These are phyloP conservation scores for Toxoplasma gondii DNA, from an alignment of 169 alveolate genomes.

Conservation along the genomic window DNA sequence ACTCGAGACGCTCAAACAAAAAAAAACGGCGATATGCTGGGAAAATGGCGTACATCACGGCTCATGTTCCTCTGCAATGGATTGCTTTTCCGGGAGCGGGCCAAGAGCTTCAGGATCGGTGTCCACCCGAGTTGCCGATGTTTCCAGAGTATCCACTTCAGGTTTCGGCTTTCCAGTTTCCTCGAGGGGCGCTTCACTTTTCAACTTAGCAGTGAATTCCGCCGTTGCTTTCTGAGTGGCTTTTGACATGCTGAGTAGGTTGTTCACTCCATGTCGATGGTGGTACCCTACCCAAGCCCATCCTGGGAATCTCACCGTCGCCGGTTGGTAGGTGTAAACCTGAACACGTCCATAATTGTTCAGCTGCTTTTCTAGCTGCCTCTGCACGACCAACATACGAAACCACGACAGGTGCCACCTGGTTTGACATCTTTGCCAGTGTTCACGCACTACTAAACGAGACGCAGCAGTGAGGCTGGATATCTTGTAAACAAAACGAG, in stretches of 20 bases:
- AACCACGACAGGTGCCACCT: too few relatives aligned
- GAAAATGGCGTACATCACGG: too few relatives aligned
- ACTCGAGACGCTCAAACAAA: too few relatives aligned
- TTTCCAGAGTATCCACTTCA: not conserved
- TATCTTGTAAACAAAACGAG: too few relatives aligned
- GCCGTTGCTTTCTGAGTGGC: not conserved
- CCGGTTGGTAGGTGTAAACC: not conserved
- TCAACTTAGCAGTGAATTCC: not conserved
- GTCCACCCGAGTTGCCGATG: not conserved
- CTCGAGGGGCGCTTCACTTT: not conserved
- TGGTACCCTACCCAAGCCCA: conserved; percentile 26
- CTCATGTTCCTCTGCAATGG: not conserved
- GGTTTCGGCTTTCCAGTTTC: not conserved
- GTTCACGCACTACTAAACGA: too few relatives aligned
- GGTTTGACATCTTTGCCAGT: too few relatives aligned
- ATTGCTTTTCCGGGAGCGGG: not conserved
- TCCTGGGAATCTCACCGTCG: not conserved
- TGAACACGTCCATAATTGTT: not conserved
- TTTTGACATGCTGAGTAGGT: not conserved
- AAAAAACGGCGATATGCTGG: too few relatives aligned
- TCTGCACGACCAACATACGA: not conserved
- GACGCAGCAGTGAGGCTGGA: too few relatives aligned
- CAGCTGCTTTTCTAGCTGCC: not conserved
- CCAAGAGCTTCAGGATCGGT: not conserved
- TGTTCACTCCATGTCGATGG: not conserved